Percentiles rank a stretch among this genome's conserved stretches.
Conservation (phyloP, 345 rosid species). For the Mercurialis annua region DNA sequence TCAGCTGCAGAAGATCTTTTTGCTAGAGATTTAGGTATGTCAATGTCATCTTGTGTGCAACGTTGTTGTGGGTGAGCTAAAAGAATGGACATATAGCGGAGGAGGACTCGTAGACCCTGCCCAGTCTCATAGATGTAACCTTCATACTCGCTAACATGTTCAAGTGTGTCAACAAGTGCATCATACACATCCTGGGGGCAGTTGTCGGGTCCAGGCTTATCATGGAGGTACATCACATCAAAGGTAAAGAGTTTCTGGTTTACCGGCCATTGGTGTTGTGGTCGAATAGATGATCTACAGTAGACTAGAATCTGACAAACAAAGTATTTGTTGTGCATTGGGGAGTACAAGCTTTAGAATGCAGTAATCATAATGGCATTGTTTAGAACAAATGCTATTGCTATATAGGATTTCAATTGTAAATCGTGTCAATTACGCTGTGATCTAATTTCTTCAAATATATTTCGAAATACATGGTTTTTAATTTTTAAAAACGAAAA, state of each 20-base stretch:
- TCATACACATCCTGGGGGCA: constrained; percentile 88
- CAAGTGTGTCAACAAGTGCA: constrained; percentile 72
- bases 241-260: constrained; percentile 79
- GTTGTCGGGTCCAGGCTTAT: constrained; percentile 84
- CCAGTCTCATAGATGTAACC: constrained; percentile 86
- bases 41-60: constrained; percentile 64
- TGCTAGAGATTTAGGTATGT: constrained; percentile 67
- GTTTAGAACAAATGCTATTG: too few species aligned
- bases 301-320: constrained; percentile 58
- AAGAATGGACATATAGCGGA: constrained; percentile 60
- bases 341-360: too few species aligned
- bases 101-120: constrained; percentile 64
- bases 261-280: constrained; percentile 68
- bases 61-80: constrained; percentile 88
- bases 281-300: constrained; percentile 76
- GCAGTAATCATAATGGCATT: too few species aligned
- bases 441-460: too few species aligned
- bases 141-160: constrained; percentile 74
- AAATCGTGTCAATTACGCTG: too few species aligned
- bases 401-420: too few species aligned
- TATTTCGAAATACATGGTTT: too few species aligned
- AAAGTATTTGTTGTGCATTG: background rate
- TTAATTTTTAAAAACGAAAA: too few species aligned
- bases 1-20: constrained; percentile 58
- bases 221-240: constrained; percentile 90